Evolutionary conservation across 306 rosid species (phyloP).

Genomic region (Quercus parvula): DNA sequence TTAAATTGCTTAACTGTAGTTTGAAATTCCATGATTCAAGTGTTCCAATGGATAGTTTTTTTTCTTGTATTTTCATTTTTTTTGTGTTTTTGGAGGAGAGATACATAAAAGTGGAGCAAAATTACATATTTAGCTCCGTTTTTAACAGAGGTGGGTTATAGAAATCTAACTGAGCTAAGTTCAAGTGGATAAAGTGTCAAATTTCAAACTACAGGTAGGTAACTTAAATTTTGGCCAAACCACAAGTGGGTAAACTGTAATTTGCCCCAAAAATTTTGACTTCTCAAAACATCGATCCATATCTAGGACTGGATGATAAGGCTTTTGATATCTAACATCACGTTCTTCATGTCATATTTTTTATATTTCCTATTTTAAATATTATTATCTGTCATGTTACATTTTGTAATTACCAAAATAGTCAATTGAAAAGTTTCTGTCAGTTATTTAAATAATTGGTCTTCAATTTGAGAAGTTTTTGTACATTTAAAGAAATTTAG

Average conservation of each 20-base stretch:
- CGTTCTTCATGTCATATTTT: neutral
- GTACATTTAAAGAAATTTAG: neutral
- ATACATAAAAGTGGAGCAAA: no score
- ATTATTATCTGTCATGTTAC: neutral
- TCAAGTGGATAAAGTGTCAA: no score
- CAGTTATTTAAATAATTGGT: neutral
- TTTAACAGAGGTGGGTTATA: no score
- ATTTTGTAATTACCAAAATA: neutral
- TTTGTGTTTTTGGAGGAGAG: no score
- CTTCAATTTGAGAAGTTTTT: neutral
- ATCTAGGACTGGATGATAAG: constrained; percentile 6
- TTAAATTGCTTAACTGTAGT: no score
- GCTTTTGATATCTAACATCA: neutral
- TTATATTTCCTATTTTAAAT: neutral
- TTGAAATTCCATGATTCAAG: no score
- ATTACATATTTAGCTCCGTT: no score
- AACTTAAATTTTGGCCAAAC: no score
- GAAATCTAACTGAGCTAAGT: no score
- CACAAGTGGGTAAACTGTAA: neutral
- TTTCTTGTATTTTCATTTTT: no score
- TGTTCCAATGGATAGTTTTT: no score
- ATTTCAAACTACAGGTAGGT: no score
- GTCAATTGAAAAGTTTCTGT: neutral
- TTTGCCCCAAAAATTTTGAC: neutral
- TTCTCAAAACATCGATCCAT: neutral